A percentile compares a stretch with the other conserved stretches of the same genome.
These are phyloP conservation scores for Capronia coronata DNA, from an alignment of 2,329 filamentous ascomycete genomes.

Conservation along the genomic window DNA sequence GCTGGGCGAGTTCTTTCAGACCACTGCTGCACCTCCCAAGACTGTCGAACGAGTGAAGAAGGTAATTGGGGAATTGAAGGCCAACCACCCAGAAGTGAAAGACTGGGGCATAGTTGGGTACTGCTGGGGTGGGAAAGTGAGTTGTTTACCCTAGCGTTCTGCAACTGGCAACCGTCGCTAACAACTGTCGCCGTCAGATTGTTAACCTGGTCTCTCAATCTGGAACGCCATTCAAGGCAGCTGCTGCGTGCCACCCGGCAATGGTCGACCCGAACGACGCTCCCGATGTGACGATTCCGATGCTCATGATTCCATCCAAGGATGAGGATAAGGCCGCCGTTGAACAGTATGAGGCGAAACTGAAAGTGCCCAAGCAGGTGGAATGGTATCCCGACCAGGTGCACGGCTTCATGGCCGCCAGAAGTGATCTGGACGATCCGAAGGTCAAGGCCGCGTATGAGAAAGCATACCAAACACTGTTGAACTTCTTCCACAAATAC, in stretches of 20 bases:
- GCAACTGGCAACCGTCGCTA: background rate
- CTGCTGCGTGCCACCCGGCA: constrained; percentile 52
- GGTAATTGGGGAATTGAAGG: constrained; percentile 50
- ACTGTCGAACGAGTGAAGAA: constrained; percentile 51
- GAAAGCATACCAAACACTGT: constrained; percentile 37
- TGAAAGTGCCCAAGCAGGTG: constrained; percentile 38
- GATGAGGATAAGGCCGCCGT: constrained; percentile 50
- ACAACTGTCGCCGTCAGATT: constrained; percentile 10
- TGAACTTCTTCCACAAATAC: constrained; percentile 40
- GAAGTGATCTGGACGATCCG: constrained; percentile 36
- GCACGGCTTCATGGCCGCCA: constrained; percentile 45
- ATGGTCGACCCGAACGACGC: constrained; percentile 57
- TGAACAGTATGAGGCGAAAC: constrained; percentile 35
- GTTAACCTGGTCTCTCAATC: constrained; percentile 50
- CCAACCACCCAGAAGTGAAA: constrained; percentile 42
- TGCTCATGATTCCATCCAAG: constrained; percentile 51
- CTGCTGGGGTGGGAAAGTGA: constrained; percentile 52
- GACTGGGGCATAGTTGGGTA: constrained; percentile 56
- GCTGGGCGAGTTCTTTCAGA: constrained; percentile 54
- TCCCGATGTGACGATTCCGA: constrained; percentile 50
- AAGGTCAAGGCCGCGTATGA: constrained; percentile 41
- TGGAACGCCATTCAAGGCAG: constrained; percentile 53
- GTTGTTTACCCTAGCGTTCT: background rate
- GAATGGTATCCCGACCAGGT: constrained; percentile 41
- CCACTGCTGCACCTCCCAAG: constrained; percentile 52